Conservation (phyloP, 352 stramenopile species). For the Pythium sp. region DNA sequence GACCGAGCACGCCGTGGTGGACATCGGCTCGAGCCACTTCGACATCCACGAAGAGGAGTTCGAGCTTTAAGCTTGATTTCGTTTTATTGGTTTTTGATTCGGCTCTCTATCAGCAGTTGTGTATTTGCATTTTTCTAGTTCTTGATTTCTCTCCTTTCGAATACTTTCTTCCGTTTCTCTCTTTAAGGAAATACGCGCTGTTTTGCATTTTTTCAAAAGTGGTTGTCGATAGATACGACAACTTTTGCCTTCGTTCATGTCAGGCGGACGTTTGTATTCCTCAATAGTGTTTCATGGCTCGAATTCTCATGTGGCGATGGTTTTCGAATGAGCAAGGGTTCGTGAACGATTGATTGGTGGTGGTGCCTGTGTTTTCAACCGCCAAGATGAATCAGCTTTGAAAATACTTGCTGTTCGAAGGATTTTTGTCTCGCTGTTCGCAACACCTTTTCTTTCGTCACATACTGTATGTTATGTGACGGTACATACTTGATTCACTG, state of each 20-base stretch:
- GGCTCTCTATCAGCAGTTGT: neutral
- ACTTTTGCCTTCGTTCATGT: neutral
- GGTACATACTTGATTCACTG: no score
- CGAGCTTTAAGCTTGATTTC: neutral
- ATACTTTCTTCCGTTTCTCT: neutral
- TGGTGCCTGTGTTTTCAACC: neutral
- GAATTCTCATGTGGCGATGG: neutral
- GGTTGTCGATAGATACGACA: neutral
- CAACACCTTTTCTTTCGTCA: neutral
- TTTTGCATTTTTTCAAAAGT: neutral
- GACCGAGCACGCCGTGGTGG: slow-evolving; percentile 3
- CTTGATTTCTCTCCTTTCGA: neutral
- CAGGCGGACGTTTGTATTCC: neutral
- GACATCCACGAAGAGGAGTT: slow-evolving; percentile 11
- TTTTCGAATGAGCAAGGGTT: neutral
- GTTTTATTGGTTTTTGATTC: neutral
- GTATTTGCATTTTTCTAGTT: neutral
- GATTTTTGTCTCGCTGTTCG: neutral
- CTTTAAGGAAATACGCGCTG: neutral
- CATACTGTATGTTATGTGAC: no score
- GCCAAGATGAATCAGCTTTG: neutral
- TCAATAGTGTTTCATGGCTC: neutral
- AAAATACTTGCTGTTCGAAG: neutral
- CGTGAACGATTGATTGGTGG: neutral
- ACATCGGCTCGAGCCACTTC: slow-evolving; percentile 8